Base-by-base conservation (phyloP, 768 basidiomycete genomes). In the Phylloporus sp. region DNA sequence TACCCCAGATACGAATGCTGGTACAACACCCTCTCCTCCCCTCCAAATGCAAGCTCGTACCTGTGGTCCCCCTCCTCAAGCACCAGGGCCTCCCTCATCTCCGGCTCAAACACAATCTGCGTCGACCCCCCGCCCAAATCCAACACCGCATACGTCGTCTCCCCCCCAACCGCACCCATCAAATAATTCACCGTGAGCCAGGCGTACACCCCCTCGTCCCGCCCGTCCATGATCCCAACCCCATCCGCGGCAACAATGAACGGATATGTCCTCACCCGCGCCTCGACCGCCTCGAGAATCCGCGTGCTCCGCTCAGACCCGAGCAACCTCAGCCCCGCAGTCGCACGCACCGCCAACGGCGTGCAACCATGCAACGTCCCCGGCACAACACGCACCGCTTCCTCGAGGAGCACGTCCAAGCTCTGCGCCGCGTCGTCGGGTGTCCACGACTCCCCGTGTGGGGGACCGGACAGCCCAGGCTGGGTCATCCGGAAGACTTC, bases 181-280 rank as follows among this genome's bases (percentile, higher is more conserved):
- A 97, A 77, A 71, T 97, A 97, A 70, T 98, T 98, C 53, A 90
- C 92, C 16, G 95, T 97, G 58, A 97, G 92, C 95, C 95, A 98
- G 26, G 95, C 93, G 66, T 90, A 98, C n/a, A 97, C 91, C 28
- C 92, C 95, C 70, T 97, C 95, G 65, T 98, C 95, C 58, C 84
- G 80, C 7, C 95, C 95, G 57, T 97, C 95, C 95, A 97, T 95
- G 55, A 97, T 85, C 36, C 79, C 81, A 29, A 95, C 92, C 2
- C 80, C 82, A 44, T 83, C 82, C 55, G 74, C 72, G 23, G 78
- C 70, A n/a, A 76, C 73, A 34, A 87, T 55, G 72, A 97, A 98
- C 10, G 85, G 85, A 59, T 85, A 95, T 51, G 62, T 62, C 55
- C 73, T 72, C 51, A 97, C 57, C 50, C 85, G 73, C 31, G 64